A percentile compares a stretch with the other conserved stretches of the same genome.
phyloP scores from a whole-genome alignment of 2,329 filamentous ascomycete species.

The Rhynchosporium agropyri region DNA sequence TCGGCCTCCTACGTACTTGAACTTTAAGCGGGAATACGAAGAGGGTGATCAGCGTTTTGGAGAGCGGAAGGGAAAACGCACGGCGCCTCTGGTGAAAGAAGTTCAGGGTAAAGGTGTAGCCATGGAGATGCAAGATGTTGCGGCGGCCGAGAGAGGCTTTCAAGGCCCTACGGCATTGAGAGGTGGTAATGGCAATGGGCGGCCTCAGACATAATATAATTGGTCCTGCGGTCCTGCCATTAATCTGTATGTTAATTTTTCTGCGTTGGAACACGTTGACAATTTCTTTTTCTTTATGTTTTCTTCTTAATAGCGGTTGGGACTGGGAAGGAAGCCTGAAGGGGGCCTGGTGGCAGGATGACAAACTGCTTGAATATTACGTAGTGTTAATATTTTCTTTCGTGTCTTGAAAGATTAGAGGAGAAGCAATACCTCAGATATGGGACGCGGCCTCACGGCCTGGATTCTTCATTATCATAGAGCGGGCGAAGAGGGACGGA shows the following conservation, averaged over 20 bases:
- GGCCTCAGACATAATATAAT: neutral
- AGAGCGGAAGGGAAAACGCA: slow-evolving; percentile 54
- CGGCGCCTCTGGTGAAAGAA: slow-evolving; percentile 51
- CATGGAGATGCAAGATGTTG: slow-evolving; percentile 66
- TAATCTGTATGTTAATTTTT: slow-evolving; percentile 13
- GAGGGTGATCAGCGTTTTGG: slow-evolving; percentile 86
- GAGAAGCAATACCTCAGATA: slow-evolving; percentile 1
- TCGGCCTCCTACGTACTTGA: slow-evolving; percentile 83
- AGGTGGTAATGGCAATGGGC: slow-evolving; percentile 7
- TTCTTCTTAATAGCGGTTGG: neutral
- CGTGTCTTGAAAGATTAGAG: neutral
- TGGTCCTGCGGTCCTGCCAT: neutral
- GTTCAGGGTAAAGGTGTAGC: slow-evolving; percentile 63
- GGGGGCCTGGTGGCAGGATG: neutral
- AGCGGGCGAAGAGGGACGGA: neutral
- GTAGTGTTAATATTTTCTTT: slow-evolving; percentile 16
- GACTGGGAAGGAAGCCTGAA: neutral
- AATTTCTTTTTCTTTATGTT: slow-evolving; percentile 14
- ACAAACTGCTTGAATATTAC: slow-evolving; percentile 19
- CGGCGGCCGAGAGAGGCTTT: slow-evolving; percentile 48
- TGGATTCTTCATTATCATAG: slow-evolving; percentile 24
- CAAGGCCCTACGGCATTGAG: slow-evolving; percentile 51
- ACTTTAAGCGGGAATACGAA: slow-evolving; percentile 77
- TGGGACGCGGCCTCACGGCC: slow-evolving; percentile 16
- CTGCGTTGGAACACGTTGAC: slow-evolving; percentile 18